Evolutionary conservation across 176 grass and related monocot species (phyloP), one percentile per base, ranked within the genome.

Genomic region (Pontederia crassipes): DNA sequence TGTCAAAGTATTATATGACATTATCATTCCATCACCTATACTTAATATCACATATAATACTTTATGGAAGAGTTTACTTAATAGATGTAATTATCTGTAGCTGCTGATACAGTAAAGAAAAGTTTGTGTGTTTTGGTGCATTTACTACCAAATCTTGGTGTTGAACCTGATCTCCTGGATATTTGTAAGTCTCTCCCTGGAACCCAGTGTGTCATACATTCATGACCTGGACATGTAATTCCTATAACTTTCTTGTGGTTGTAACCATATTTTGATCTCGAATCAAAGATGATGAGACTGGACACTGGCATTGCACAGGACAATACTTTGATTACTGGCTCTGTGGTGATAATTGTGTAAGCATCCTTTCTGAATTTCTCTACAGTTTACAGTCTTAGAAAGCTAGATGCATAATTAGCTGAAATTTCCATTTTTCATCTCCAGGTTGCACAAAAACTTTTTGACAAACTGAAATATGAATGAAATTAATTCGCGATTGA

Each of bases 251-350:
- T 45, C 45, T 45, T 10, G 9, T 7, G 2, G 11, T 15, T 40
- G 47, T 10, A 48, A 17, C 1, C 60, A 18, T 63, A 16, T 45
- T 67, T 4, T 45, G 18, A 27, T 57, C 46, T 27, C 3, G 75
- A 57, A 71, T 78, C n/a, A 45, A 71, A 78, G 51, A 45, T 18
- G 75, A 77, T 54, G 58, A 64, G 4, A 46, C 66, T 2, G 75
- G 75, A 8, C 66, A 70, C 26, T 70, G 63, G 66, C 75, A 77
- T 45, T 77, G 75, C 35, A 77, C 75, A 10, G 75, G 66, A 20
- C 75, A 77, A 59, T 77, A 77, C 13, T 77, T 77, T 17, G 75
- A 77, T 69, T 77, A 69, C 66, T 77, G 66, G 75, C 4, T 28
- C 20, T 77, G 75, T 32, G 4, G 70, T 46, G 75, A 77, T 9